These are phyloP conservation scores for Cladophialophora bantiana DNA, from an alignment of 2,329 filamentous ascomycete genomes.

Conservation along the genomic window DNA sequence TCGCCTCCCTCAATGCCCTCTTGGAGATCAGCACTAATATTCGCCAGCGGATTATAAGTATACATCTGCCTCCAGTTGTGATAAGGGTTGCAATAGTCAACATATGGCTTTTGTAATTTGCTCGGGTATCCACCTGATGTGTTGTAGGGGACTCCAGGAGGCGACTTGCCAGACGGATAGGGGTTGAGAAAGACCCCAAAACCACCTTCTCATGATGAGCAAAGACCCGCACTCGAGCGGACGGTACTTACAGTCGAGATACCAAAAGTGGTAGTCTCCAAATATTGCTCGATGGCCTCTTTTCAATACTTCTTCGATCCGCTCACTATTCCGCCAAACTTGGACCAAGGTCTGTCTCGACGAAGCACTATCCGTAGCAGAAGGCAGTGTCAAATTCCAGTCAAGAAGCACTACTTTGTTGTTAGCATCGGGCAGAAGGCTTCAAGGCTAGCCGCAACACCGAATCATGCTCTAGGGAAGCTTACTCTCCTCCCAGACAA, in stretches of 20 bases:
- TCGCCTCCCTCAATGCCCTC: slow-evolving; percentile 81
- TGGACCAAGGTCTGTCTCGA: slow-evolving; percentile 61
- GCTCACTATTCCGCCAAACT: slow-evolving; percentile 67
- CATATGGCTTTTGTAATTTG: slow-evolving; percentile 62
- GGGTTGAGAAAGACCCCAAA: slow-evolving; percentile 39
- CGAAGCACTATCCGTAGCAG: slow-evolving; percentile 51
- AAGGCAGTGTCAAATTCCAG: slow-evolving; percentile 77
- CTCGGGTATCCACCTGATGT: slow-evolving; percentile 35
- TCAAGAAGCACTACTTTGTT: slow-evolving; percentile 63
- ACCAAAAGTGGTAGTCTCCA: slow-evolving; percentile 43
- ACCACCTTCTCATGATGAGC: slow-evolving; percentile 34
- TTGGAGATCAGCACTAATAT: slow-evolving; percentile 66
- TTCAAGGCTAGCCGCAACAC: neutral
- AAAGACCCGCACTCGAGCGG: slow-evolving; percentile 6
- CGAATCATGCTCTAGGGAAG: neutral
- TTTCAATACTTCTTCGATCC: slow-evolving; percentile 41
- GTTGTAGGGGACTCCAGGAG: slow-evolving; percentile 38
- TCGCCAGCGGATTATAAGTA: slow-evolving; percentile 74
- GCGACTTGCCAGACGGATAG: slow-evolving; percentile 39
- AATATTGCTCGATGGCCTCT: slow-evolving; percentile 45
- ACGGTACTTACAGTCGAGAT: slow-evolving; percentile 39
- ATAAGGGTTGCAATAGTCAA: slow-evolving; percentile 79
- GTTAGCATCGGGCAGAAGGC: neutral
- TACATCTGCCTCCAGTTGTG: slow-evolving; percentile 87
- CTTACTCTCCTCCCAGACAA: slow-evolving; percentile 82